Base-by-base conservation (phyloP, 2,329 filamentous ascomycete genomes). In the Fusarium hostae region DNA sequence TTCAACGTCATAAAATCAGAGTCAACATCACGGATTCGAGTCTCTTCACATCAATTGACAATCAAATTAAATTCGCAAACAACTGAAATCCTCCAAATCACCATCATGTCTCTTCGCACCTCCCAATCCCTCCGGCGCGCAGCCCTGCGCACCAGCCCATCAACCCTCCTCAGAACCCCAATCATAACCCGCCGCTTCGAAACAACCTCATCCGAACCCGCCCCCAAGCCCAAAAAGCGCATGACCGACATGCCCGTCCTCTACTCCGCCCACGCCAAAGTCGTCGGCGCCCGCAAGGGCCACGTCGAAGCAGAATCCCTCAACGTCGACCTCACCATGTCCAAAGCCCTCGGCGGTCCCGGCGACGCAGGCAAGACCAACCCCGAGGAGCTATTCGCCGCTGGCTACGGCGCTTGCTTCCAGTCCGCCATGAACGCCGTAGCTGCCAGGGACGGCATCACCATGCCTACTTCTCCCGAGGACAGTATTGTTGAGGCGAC, bases 261-360 rank as follows among this genome's bases (percentile, higher is more conserved):
- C 24, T 68, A 68, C 50, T 68, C 65, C 5, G 65, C 65, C 3
- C 64, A 57, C 35, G 65, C 65, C 37, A 68, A 63, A n/a, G 65
- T 47, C 13, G 20, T 68, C 30, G 65, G 65, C 9, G 65, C 65
- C 11, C 57, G 65, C 18, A 68, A 68, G 11, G 65, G 65, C 13
- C 65, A 59, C 10, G 40, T 68, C 30, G 57, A 68, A 20, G 64
- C 64, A 3, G 65, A 68, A 12, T 68, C 67, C 13, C 65, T 68
- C 39, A 68, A 68, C 37, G 64, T 68, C 12, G 37, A 68, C n/a
- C 58, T 68, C 11, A 68, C 65, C 16, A 68, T 68, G 65, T 66
- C 65, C 58, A 68, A 68, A 20, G 65, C 64, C 34, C 58, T 68
- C 2, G 65, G 65, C 2, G 65, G 65, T 4, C 64, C 65, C 0